These are phyloP conservation scores for Centella asiatica DNA, from an alignment of 129 eudicot species.

Conservation along the genomic window DNA sequence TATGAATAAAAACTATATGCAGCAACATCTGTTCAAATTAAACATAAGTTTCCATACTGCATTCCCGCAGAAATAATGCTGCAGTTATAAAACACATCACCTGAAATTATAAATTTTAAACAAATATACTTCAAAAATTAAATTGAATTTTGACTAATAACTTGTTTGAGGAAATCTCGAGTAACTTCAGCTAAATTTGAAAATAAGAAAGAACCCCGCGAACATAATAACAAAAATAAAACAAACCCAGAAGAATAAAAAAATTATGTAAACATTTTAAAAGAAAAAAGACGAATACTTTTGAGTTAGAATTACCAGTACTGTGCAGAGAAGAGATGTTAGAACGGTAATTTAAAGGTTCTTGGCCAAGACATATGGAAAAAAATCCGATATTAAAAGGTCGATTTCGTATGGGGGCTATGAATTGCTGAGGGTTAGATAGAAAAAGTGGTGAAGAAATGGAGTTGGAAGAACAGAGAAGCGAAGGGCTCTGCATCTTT, in stretches of 20 bases:
- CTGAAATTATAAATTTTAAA: too few relatives aligned
- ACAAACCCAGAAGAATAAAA: constrained; percentile 8
- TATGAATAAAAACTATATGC: too few relatives aligned
- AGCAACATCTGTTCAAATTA: too few relatives aligned
- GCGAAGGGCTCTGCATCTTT: constrained; percentile 40
- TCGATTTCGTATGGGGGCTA: constrained; percentile 1
- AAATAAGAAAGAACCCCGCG: constrained; percentile 5
- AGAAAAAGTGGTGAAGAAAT: constrained; percentile 25
- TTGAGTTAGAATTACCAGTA: constrained; percentile 36
- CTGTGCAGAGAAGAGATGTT: constrained; percentile 21
- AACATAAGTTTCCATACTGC: too few relatives aligned
- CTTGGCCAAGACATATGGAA: constrained; percentile 14
- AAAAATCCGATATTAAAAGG: background rate
- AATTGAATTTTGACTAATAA: background rate
- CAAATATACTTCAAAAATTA: too few relatives aligned
- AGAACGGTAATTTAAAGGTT: constrained; percentile 16
- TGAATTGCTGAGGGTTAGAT: constrained; percentile 7
- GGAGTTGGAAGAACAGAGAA: constrained; percentile 29
- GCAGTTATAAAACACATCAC: too few relatives aligned
- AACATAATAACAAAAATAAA: background rate
- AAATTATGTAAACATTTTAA: background rate
- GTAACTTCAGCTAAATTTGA: constrained; percentile 8
- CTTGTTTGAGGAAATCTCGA: background rate
- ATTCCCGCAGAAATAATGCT: too few relatives aligned
- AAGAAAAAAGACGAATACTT: constrained; percentile 5